These are phyloP conservation scores for Solanum microdontum DNA, from an alignment of 257 asterid species.

Conservation along the genomic window DNA sequence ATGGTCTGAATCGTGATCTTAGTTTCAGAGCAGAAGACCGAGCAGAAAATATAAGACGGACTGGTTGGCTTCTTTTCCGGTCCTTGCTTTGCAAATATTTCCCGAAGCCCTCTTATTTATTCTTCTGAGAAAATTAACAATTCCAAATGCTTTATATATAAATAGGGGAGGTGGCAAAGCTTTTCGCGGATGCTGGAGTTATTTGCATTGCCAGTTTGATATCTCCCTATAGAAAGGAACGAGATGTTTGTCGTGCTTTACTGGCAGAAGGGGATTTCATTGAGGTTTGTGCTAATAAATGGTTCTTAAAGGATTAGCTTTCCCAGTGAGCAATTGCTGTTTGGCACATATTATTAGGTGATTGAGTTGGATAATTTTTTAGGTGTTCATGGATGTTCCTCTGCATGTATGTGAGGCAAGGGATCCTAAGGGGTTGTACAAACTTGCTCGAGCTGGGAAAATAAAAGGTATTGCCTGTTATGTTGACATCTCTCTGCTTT, in stretches of 20 bases:
- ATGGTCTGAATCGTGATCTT: constrained; percentile 85
- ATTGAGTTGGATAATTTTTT: constrained; percentile 6
- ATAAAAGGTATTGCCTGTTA: constrained; percentile 52
- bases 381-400: constrained; percentile 96
- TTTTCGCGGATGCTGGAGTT: constrained; percentile 94
- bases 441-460: constrained; percentile 96
- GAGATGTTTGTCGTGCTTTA: constrained; percentile 87
- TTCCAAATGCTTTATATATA: not conserved
- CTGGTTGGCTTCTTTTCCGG: constrained; percentile 43
- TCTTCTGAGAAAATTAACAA: not conserved
- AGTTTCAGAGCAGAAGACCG: constrained; percentile 91
- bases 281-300: constrained; percentile 41
- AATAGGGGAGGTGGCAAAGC: constrained; percentile 97
- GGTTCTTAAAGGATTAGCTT: not conserved
- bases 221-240: constrained; percentile 88
- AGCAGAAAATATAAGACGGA: constrained; percentile 89
- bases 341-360: not conserved
- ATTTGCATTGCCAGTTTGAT: constrained; percentile 96
- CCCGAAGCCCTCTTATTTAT: not conserved
- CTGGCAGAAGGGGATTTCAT: constrained; percentile 82
- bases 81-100: not conserved
- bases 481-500: not conserved
- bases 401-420: constrained; percentile 82
- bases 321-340: not conserved
- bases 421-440: constrained; percentile 97